Evolutionary conservation across 1,139 yeast species (phyloP).

Genomic region (Geotrichum phurueaensis): DNA sequence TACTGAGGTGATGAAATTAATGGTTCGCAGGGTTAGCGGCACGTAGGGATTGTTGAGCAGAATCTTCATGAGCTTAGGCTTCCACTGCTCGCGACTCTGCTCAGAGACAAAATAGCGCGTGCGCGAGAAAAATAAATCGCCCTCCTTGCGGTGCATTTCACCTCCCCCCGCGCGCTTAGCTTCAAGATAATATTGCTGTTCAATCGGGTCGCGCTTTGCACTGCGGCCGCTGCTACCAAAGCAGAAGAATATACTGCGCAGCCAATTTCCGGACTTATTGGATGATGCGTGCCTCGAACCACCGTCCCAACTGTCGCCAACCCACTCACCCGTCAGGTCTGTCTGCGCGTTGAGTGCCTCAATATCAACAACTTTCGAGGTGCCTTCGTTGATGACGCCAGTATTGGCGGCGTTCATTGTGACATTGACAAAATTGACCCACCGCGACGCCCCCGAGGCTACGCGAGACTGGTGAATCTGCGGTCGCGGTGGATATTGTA

Average conservation of each 20-base stretch:
- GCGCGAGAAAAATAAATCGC: slow-evolving; percentile 7
- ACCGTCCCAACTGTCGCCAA: slow-evolving; percentile 10
- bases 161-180: slow-evolving; percentile 3
- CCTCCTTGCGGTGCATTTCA: slow-evolving; percentile 4
- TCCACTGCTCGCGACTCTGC: slow-evolving; percentile 46
- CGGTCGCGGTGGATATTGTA: background rate
- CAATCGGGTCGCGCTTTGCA: background rate
- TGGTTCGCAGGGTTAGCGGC: slow-evolving; percentile 68
- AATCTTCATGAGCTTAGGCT: slow-evolving; percentile 53
- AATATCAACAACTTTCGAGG: slow-evolving; percentile 5
- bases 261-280: background rate
- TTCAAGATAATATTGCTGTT: background rate
- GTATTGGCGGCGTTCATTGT: slow-evolving; percentile 5
- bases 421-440: slow-evolving; percentile 16
- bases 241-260: slow-evolving; percentile 3
- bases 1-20: slow-evolving; percentile 47
- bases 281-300: background rate
- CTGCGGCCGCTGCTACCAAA: background rate
- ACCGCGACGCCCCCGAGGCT: slow-evolving; percentile 12
- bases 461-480: slow-evolving; percentile 2
- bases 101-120: slow-evolving; percentile 26
- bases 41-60: slow-evolving; percentile 72
- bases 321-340: slow-evolving; percentile 18
- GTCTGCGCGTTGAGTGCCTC: slow-evolving; percentile 17
- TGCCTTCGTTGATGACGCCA: background rate